Conservation (phyloP, 2,329 filamentous ascomycete genomes). For the Xylariales sp. region DNA sequence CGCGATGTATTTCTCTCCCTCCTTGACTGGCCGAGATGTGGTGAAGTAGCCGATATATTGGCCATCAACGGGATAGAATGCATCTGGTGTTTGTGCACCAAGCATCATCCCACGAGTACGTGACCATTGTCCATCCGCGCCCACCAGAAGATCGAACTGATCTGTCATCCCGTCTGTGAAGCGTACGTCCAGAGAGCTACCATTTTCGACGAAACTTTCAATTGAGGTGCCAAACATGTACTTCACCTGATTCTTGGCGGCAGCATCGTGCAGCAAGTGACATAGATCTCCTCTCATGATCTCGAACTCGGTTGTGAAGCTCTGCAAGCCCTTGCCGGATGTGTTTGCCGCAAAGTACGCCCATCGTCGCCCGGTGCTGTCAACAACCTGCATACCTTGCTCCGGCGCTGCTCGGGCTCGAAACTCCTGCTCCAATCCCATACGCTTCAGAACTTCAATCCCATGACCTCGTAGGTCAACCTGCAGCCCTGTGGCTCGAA, state of each 20-base stretch:
- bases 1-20: slow-evolving; percentile 18
- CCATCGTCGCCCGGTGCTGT: slow-evolving; percentile 28
- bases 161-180: slow-evolving; percentile 39
- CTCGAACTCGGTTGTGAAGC: slow-evolving; percentile 52
- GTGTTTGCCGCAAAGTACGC: slow-evolving; percentile 36
- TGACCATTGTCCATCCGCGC: slow-evolving; percentile 50
- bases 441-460: slow-evolving; percentile 43
- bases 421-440: slow-evolving; percentile 40
- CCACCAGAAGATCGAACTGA: slow-evolving; percentile 48
- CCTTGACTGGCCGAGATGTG: slow-evolving; percentile 19
- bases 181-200: slow-evolving; percentile 23
- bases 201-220: slow-evolving; percentile 20
- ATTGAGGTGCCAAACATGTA: slow-evolving; percentile 28
- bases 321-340: slow-evolving; percentile 35
- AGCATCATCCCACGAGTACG: slow-evolving; percentile 34
- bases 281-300: slow-evolving; percentile 55
- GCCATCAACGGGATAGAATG: slow-evolving; percentile 20
- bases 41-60: slow-evolving; percentile 35
- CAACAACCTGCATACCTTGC: slow-evolving; percentile 41
- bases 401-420: slow-evolving; percentile 39
- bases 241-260: slow-evolving; percentile 22
- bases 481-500: slow-evolving; percentile 45
- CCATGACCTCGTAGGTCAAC: slow-evolving; percentile 50
- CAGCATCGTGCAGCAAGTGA: slow-evolving; percentile 42
- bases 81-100: slow-evolving; percentile 19